A percentile compares a stretch with the other conserved stretches of the same genome.
Evolutionary conservation across 345 rosid genomes (phyloP).

Genomic region (Gossypium ekmanianum): DNA sequence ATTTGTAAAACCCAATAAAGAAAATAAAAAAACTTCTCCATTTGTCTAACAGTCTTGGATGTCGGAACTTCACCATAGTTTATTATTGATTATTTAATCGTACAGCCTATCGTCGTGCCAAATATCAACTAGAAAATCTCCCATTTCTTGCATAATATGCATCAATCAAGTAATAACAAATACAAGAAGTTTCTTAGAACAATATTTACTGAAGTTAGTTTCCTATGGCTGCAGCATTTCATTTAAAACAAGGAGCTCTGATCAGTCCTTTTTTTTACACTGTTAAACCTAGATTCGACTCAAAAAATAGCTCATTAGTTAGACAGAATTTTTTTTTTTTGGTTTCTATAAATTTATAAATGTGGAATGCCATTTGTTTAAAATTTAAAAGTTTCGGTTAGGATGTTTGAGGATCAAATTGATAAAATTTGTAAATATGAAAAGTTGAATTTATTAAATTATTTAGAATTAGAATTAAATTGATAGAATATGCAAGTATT

Average conservation of each 20-base stretch:
- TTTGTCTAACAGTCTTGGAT: neutral
- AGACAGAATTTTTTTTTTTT: no score
- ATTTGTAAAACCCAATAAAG: no score
- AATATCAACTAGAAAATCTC: constrained; percentile 84
- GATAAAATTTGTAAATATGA: no score
- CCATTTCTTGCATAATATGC: constrained; percentile 72
- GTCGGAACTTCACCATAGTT: neutral
- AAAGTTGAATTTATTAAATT: no score
- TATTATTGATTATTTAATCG: constrained; percentile 37
- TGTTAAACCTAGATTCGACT: no score
- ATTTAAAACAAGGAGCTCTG: neutral
- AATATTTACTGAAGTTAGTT: neutral
- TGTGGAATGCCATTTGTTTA: no score
- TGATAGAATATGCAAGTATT: no score
- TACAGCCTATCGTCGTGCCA: constrained; percentile 84
- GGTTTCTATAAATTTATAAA: no score
- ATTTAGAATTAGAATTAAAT: no score
- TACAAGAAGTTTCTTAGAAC: neutral
- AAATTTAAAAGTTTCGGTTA: no score
- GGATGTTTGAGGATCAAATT: no score
- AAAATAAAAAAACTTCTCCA: neutral
- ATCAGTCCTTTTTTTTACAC: neutral
- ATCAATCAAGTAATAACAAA: neutral
- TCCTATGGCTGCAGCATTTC: neutral
- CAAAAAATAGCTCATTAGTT: no score